Conservation (phyloP, 2,329 filamentous ascomycete genomes). For the Aspergillus vadensis region DNA sequence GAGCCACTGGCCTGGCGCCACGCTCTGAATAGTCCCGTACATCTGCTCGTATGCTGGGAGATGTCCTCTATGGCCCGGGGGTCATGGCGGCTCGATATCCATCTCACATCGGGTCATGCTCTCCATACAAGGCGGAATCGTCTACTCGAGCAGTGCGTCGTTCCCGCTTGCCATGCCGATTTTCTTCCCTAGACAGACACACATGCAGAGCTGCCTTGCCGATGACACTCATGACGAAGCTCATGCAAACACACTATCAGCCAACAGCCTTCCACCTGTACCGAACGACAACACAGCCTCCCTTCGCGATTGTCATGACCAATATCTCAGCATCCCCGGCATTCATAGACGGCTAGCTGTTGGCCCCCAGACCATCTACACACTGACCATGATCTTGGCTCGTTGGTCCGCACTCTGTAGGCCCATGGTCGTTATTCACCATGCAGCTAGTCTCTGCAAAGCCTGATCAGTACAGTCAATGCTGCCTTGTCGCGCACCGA, state of each 20-base stretch:
- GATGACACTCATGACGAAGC: neutral
- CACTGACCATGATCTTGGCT: neutral
- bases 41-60: neutral
- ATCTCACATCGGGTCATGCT: neutral
- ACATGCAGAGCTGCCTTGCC: constrained; percentile 2
- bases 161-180: neutral
- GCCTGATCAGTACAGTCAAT: neutral
- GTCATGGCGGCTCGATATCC: neutral
- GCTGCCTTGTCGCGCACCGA: neutral
- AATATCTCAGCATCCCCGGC: neutral
- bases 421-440: neutral
- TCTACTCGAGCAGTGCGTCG: neutral
- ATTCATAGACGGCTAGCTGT: neutral
- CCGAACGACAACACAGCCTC: neutral
- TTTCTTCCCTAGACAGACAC: neutral
- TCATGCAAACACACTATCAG: too few relatives aligned
- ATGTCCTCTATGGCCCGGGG: neutral
- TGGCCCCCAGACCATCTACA: too few relatives aligned
- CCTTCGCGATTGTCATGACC: neutral
- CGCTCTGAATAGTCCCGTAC: neutral
- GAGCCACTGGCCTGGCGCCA: neutral
- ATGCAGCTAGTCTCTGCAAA: neutral
- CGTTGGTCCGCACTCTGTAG: neutral
- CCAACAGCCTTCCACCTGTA: neutral
- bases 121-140: neutral